Base-by-base conservation (phyloP, 1,139 yeast genomes). In the Yamadazyma kanchanaburiensis region DNA sequence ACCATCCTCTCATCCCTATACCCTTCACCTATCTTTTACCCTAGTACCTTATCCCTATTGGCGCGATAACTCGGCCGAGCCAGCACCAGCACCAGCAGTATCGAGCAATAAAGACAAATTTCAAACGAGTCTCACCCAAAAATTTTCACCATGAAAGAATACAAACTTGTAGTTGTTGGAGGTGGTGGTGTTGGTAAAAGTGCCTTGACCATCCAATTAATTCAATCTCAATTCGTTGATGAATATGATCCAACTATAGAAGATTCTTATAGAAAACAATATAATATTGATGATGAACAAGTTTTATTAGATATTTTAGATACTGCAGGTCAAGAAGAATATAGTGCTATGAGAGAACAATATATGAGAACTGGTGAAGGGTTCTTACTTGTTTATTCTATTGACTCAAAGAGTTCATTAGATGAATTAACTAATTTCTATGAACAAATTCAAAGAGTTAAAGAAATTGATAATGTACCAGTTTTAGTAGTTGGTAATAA, bases 181-280 rank as follows among this genome's bases (percentile, higher is more conserved):
- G 97, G 96, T 29, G 97, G 97, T 59, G 96, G 96, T 59, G 97
- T 91, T 37, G 98, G 98, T 62, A 91, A 91, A 58, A 85, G 95
- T 8, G 97, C 97, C 7, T 67, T 89, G 42, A 89, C 96, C 32
- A 88, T 89, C 43, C 94, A 88, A 58, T 68, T 82, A 48, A 86
- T 88, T 38, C 96, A 88, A 55, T 78, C 88, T 33, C 95, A 87
- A 55, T 89, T 89, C 54, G 95, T 89, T 23, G 95, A 87, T 55
- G 96, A 91, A 48, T 91, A 91, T 49, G 97, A 94, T 60, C 98
- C 98, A 11, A 91, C 98, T 12, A 91, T 91, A 49, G 98, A 91
- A 60, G 98, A 75, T 50, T 70, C 78, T 12, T 75, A 75, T 55
- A 55, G 79, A 37, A 76, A 75, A 44, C 76, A 70, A 38, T 72